Evolutionary conservation across 2,329 filamentous ascomycete genomes (phyloP).

Genomic region (Neonectria coccinea): DNA sequence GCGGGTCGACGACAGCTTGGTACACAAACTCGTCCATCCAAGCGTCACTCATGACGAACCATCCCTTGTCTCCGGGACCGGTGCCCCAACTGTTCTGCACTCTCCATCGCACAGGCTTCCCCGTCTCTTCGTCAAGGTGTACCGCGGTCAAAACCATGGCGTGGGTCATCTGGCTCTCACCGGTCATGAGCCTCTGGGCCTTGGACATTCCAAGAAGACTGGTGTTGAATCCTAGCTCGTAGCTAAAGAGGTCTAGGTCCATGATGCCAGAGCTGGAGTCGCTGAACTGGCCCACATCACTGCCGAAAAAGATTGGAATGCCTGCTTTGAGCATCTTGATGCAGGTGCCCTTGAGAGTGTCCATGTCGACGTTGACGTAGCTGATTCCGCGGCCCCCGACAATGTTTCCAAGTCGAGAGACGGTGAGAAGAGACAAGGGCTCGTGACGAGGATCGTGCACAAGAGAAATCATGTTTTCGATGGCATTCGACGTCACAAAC

Average conservation of each 20-base stretch:
- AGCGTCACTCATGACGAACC: constrained; percentile 88
- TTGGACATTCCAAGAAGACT: constrained; percentile 80
- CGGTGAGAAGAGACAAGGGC: constrained; percentile 78
- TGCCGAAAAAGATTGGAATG: constrained; percentile 88
- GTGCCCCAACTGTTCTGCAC: constrained; percentile 90
- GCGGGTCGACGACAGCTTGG: constrained; percentile 85
- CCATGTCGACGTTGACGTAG: constrained; percentile 86
- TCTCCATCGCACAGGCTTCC: constrained; percentile 79
- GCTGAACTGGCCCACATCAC: constrained; percentile 86
- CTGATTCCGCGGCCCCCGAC: constrained; percentile 80
- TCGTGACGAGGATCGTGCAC: constrained; percentile 87
- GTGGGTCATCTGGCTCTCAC: constrained; percentile 88
- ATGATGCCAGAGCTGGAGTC: constrained; percentile 78
- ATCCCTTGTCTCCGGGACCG: constrained; percentile 77
- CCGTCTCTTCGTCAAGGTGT: constrained; percentile 74
- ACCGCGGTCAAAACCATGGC: constrained; percentile 93
- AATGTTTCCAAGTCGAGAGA: constrained; percentile 83
- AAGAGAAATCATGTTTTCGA: constrained; percentile 80
- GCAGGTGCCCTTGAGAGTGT: constrained; percentile 76
- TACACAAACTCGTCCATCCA: constrained; percentile 88
- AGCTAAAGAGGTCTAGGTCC: constrained; percentile 82
- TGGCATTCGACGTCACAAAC: constrained; percentile 65
- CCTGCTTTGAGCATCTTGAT: constrained; percentile 83
- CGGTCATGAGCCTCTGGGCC: constrained; percentile 76
- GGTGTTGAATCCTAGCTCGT: constrained; percentile 86